Evolutionary conservation across 305 asterid species (phyloP), one percentile per base, ranked within the genome.

Genomic region (Galium porrigens): DNA sequence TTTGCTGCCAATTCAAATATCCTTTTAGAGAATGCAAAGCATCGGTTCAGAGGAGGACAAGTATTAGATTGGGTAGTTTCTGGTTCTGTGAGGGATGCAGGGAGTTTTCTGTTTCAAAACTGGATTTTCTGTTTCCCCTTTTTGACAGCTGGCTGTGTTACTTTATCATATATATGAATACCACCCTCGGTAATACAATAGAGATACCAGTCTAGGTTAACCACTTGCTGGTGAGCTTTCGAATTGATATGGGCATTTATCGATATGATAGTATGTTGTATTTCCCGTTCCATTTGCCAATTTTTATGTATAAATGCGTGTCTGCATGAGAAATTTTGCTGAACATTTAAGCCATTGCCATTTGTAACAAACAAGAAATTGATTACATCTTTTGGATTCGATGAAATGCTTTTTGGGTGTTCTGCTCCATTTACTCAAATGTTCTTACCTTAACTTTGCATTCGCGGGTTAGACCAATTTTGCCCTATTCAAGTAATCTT

Each of bases 271-370:
- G 79, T 72, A 69, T 81, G 83, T 81, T 86, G 85, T 86, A 79
- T 74, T 76, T 70, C 41, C 63, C 81, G 64, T 48, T 71, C 70
- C 22, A 61, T 71, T 48, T 58, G 20, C 70, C 74, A 63, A 59
- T 70, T 46, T 71, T 75, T 68, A 76, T 79, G 89, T 86, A 79
- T 72, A 86, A 81, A 76, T 81, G 78, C 72, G 60, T 61, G 60
- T 61, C 73, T 73, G 73, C 61, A 57, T 73, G 72, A 68, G 67
- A 56, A 82, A 66, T 79, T 86, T 81, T 81, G 86, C 55, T 77
- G 39, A 71, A 65, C 39, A 49, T 55, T 68, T 58, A 44, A 48
- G 33, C 8, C 44, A 20, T 34, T 56, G 37, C 29, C 49, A 65
- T 54, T 49, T 72, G 61, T 68, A 61, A 48, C 65, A n/a, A n/a